phyloP scores from a whole-genome alignment of 1,139 yeast species.

The Candida neerlandica region DNA sequence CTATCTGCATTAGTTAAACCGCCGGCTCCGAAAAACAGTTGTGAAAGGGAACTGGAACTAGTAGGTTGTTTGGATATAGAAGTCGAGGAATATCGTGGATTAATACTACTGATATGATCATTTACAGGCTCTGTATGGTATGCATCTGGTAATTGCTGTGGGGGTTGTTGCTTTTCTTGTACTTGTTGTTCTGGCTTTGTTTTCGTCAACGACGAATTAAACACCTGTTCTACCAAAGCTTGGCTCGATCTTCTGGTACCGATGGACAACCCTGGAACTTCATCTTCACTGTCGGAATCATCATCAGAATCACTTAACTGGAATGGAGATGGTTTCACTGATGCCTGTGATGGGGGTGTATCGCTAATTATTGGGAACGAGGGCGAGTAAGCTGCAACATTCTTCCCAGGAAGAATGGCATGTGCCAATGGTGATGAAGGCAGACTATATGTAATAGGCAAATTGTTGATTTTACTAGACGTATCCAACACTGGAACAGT shows the following conservation, averaged over 20 bases:
- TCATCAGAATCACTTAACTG: constrained; percentile 24
- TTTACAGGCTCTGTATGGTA: constrained; percentile 26
- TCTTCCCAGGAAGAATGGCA: not conserved
- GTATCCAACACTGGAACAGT: constrained; percentile 28
- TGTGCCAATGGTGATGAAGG: constrained; percentile 14
- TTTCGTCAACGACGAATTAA: constrained; percentile 18
- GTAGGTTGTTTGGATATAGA: constrained; percentile 45
- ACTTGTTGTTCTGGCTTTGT: constrained; percentile 15
- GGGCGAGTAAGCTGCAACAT: constrained; percentile 3
- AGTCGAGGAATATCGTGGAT: constrained; percentile 39
- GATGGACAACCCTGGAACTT: constrained; percentile 44
- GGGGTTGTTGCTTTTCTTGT: constrained; percentile 9
- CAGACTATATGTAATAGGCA: constrained; percentile 10
- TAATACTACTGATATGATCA: constrained; percentile 31
- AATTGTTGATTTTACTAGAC: constrained; percentile 16
- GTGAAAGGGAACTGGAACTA: constrained; percentile 42
- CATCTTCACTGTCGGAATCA: constrained; percentile 23
- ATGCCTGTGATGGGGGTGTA: constrained; percentile 6
- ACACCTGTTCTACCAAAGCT: constrained; percentile 50
- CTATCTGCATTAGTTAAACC: constrained; percentile 7
- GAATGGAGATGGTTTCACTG: constrained; percentile 17
- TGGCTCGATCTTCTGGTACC: constrained; percentile 46
- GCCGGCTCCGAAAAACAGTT: constrained; percentile 31
- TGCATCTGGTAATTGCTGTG: constrained; percentile 16
- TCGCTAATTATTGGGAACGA: constrained; percentile 5